phyloP scores from a whole-genome alignment of 1,139 yeast species.

The Starmera stellimalicola region DNA sequence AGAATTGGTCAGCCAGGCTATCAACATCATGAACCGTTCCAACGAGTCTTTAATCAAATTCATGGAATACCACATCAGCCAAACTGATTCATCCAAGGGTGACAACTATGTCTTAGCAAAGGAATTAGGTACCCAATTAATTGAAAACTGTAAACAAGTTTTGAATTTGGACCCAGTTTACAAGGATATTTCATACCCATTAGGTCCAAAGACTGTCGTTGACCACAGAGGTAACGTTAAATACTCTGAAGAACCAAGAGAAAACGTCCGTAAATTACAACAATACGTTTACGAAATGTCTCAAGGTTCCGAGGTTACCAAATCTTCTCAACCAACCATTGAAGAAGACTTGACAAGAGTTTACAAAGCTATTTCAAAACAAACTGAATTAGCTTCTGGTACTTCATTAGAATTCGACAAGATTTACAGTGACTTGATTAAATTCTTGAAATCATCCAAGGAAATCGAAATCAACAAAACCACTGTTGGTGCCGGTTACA shows the following conservation, averaged over 20 bases:
- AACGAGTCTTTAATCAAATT: slow-evolving; percentile 89
- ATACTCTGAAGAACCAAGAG: slow-evolving; percentile 80
- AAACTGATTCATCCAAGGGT: slow-evolving; percentile 83
- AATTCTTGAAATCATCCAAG: slow-evolving; percentile 58
- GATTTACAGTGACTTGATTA: slow-evolving; percentile 69
- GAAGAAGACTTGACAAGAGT: slow-evolving; percentile 77
- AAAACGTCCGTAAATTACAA: slow-evolving; percentile 87
- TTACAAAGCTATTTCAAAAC: slow-evolving; percentile 71
- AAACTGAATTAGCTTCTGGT: slow-evolving; percentile 42
- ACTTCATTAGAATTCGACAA: slow-evolving; percentile 73
- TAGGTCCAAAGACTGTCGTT: slow-evolving; percentile 88
- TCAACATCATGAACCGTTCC: slow-evolving; percentile 95
- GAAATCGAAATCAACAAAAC: slow-evolving; percentile 45
- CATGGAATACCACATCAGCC: slow-evolving; percentile 96
- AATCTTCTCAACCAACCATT: slow-evolving; percentile 55
- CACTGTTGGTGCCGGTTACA: slow-evolving; percentile 30
- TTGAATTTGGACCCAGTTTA: slow-evolving; percentile 77
- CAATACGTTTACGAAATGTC: slow-evolving; percentile 97
- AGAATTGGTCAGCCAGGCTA: slow-evolving; percentile 93
- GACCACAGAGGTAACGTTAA: slow-evolving; percentile 81
- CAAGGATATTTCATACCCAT: slow-evolving; percentile 89
- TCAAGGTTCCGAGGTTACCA: slow-evolving; percentile 82
- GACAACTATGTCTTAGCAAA: slow-evolving; percentile 84
- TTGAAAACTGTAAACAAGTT: slow-evolving; percentile 91
- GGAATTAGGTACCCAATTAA: slow-evolving; percentile 82